Evolutionary conservation across 2,329 filamentous ascomycete species (phyloP), one percentile per base, ranked within the genome.

Genomic region (Ophiocordyceps camponoti-floridani): DNA sequence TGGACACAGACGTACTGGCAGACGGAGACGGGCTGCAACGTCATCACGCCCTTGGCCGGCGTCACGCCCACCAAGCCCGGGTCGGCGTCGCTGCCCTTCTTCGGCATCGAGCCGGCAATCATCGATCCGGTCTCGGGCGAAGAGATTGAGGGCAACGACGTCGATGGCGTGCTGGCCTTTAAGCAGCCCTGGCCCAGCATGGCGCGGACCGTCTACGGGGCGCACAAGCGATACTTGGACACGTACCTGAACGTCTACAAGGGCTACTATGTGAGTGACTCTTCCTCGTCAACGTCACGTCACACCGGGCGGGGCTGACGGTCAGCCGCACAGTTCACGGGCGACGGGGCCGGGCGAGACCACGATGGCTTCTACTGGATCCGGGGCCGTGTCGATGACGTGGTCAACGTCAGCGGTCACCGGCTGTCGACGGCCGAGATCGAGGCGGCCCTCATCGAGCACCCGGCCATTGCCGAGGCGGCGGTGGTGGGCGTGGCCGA

Each of bases 291-390:
- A 40, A 10, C 16, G 18, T 16, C 10, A 8, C 6, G 23, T 16
- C 13, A n/a, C 16, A 38, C 12, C 27, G n/a, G 16, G 9, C 5
- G 5, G 8, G 40, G 40, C 27, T 42, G 18, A 40, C 38, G 12
- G 3, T 6, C 8, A 16, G 42, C 37, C 14, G 4, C 46, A 41
- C 52, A 85, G 80, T 93, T 91, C 68, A 91, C 85, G 14, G 85
- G 85, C 47, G 91, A 98, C 59, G 91, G 91, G 59, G 91, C 91
- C 46, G 91, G 84, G 48, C 84, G 91, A 59, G 91, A 98, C 62
- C 84, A 94, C 65, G 91, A 98, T 57, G 91, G 91, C 46, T 98
- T 95, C 72, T 98, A 96, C 77, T 98, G 91, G 91, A 98, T 98
- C 62, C 85, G 91, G 50, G 91, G 91, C 52, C 87, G 91, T 63